These are phyloP conservation scores for Guyanaporus albipodus DNA, from an alignment of 768 basidiomycete species.

Conservation along the genomic window DNA sequence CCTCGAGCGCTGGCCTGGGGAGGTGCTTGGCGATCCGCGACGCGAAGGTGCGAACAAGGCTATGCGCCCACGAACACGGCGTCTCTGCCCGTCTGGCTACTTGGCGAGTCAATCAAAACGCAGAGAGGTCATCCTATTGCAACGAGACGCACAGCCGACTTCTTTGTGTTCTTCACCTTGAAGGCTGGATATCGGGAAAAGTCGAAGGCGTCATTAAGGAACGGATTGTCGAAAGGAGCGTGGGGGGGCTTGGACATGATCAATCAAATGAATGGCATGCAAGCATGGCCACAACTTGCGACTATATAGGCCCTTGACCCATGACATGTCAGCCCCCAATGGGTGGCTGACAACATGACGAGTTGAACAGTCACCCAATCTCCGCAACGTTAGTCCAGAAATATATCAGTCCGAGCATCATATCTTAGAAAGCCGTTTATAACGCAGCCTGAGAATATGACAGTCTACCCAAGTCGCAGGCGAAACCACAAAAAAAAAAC, in stretches of 20 bases:
- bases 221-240: constrained; percentile 20
- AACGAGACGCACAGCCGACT: constrained; percentile 6
- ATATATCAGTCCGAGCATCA: no score
- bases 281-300: background rate
- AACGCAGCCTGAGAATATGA: no score
- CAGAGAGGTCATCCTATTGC: no score
- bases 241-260: constrained; percentile 5
- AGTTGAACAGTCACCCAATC: no score
- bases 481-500: no score
- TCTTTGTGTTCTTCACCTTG: background rate
- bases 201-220: constrained; percentile 22
- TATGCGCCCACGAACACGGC: constrained; percentile 1
- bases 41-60: background rate
- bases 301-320: background rate
- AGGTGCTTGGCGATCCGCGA: background rate
- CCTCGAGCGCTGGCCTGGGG: constrained; percentile 3
- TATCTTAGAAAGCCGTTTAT: no score
- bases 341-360: constrained; percentile 10
- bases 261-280: background rate
- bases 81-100: background rate
- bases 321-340: constrained; percentile 14
- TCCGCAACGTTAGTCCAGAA: no score
- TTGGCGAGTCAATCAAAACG: background rate
- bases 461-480: no score
- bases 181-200: constrained; percentile 11